Percentiles rank a stretch among this genome's conserved stretches.
Evolutionary conservation across 2,329 filamentous ascomycete species (phyloP).

Genomic region (Xylariales sp.): DNA sequence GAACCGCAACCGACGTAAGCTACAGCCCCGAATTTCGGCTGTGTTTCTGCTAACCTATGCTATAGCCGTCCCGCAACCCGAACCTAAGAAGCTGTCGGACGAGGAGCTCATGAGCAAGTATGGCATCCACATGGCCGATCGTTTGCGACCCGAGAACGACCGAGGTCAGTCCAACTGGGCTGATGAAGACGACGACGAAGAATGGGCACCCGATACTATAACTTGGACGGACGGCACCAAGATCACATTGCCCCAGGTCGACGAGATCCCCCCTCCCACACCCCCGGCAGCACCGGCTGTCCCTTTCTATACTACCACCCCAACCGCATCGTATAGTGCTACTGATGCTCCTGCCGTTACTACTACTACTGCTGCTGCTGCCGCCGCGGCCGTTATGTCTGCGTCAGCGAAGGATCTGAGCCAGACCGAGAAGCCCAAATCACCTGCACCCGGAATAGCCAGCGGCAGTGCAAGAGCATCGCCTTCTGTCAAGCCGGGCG

Average conservation of each 20-base stretch:
- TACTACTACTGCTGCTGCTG: slow-evolving; percentile 8
- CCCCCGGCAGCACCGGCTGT: slow-evolving; percentile 22
- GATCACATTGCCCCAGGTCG: slow-evolving; percentile 63
- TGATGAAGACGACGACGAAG: slow-evolving; percentile 84
- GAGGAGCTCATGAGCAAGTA: slow-evolving; percentile 81
- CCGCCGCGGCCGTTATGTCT: slow-evolving; percentile 24
- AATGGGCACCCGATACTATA: slow-evolving; percentile 80
- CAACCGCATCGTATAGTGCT: slow-evolving; percentile 7
- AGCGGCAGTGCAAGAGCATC: slow-evolving; percentile 27
- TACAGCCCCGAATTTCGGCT: too few species aligned
- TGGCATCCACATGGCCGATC: slow-evolving; percentile 78
- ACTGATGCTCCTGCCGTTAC: slow-evolving; percentile 27
- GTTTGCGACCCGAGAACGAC: slow-evolving; percentile 73
- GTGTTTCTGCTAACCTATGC: slow-evolving; percentile 13
- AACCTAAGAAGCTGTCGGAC: slow-evolving; percentile 78
- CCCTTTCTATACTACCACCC: slow-evolving; percentile 23
- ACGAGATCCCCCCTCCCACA: slow-evolving; percentile 37
- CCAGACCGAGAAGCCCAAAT: slow-evolving; percentile 38
- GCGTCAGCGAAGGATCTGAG: slow-evolving; percentile 21
- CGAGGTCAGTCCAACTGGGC: slow-evolving; percentile 81
- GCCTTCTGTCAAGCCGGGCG: slow-evolving; percentile 38
- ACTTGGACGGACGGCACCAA: slow-evolving; percentile 88
- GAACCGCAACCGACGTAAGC: slow-evolving; percentile 82
- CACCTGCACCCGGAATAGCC: slow-evolving; percentile 32
- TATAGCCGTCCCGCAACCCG: slow-evolving; percentile 58